Conservation (phyloP, 371 early-diverging fungal genomes). For the Rhizopus sp. region DNA sequence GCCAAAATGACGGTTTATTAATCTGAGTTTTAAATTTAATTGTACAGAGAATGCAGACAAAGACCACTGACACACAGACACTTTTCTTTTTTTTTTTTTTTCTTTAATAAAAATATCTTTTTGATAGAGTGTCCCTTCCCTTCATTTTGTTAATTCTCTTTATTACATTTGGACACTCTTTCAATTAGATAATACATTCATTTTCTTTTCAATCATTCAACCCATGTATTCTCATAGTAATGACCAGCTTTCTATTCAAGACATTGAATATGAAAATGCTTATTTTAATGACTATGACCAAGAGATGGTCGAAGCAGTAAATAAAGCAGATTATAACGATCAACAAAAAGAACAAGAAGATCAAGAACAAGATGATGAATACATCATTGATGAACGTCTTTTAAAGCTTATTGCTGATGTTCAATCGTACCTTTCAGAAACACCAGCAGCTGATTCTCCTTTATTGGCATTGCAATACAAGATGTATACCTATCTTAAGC, state of each 20-base stretch:
- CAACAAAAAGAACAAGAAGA: constrained; percentile 3
- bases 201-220: background rate
- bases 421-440: constrained; percentile 45
- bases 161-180: background rate
- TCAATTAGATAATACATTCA: background rate
- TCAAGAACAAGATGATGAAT: constrained; percentile 21
- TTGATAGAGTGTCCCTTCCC: background rate
- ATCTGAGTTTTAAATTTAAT: no score
- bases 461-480: constrained; percentile 49
- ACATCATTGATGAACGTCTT: constrained; percentile 35
- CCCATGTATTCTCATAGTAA: background rate
- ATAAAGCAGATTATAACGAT: constrained; percentile 30
- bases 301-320: constrained; percentile 29
- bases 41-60: no score
- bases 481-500: constrained; percentile 52
- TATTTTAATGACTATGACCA: constrained; percentile 39
- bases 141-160: no score
- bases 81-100: no score
- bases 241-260: constrained; percentile 3
- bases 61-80: no score
- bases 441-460: constrained; percentile 34
- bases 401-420: constrained; percentile 45
- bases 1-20: constrained; percentile 20
- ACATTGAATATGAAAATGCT: constrained; percentile 20
- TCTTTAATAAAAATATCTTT: background rate